phyloP scores from a whole-genome alignment of 1,139 yeast species.

The Suhomyces atakaporum region DNA sequence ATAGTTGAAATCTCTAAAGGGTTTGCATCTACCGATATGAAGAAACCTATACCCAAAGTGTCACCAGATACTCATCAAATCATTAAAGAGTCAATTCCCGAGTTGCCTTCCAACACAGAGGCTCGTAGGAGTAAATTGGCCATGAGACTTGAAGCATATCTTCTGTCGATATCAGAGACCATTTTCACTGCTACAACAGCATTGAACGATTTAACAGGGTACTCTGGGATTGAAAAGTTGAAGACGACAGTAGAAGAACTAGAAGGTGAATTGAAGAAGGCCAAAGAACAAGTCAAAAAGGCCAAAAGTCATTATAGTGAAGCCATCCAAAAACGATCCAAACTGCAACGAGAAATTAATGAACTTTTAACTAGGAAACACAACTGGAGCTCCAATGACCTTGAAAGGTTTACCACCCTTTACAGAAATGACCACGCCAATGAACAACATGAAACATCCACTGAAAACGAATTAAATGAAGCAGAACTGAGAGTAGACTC shows the following conservation, averaged over 20 bases:
- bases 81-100: conserved; percentile 25
- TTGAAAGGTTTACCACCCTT: conserved; percentile 79
- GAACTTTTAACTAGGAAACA: conserved; percentile 85
- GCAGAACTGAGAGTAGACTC: conserved; percentile 72
- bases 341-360: conserved; percentile 83
- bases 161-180: conserved; percentile 67
- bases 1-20: conserved; percentile 4
- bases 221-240: conserved; percentile 74
- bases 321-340: conserved; percentile 66
- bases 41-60: conserved; percentile 5
- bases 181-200: conserved; percentile 71
- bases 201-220: conserved; percentile 90
- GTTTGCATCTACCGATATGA: conserved; percentile 1
- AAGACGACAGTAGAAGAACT: conserved; percentile 59
- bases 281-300: conserved; percentile 50
- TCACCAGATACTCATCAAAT: conserved; percentile 18
- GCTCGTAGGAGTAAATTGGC: conserved; percentile 21
- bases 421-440: conserved; percentile 81
- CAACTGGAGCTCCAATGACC: conserved; percentile 74
- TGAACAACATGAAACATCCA: conserved; percentile 58
- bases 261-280: conserved; percentile 49
- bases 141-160: conserved; percentile 48
- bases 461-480: conserved; percentile 51
- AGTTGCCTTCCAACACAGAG: conserved; percentile 37
- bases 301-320: conserved; percentile 58